phyloP scores from a whole-genome alignment of 768 basidiomycete species.

The Coprinellus micaceus region DNA sequence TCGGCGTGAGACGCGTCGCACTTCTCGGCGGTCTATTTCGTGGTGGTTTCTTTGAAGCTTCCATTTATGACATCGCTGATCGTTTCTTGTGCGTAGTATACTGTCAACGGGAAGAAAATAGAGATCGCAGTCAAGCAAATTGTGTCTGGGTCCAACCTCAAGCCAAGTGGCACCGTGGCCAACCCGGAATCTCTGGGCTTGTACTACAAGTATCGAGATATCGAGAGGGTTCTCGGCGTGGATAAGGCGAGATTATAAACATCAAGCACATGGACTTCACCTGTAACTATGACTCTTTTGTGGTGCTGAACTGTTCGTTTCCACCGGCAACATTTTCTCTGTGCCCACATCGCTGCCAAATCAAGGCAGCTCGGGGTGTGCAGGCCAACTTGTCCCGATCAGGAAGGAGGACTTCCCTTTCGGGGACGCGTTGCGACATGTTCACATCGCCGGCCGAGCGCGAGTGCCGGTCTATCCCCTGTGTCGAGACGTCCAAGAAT shows the following conservation, averaged over 20 bases:
- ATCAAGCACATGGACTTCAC: too few relatives aligned
- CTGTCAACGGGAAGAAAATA: slow-evolving; percentile 74
- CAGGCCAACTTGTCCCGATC: not conserved
- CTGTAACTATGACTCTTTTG: too few relatives aligned
- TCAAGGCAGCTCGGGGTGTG: too few relatives aligned
- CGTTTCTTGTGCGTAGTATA: slow-evolving; percentile 44
- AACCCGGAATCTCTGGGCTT: slow-evolving; percentile 64
- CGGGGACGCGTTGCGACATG: not conserved
- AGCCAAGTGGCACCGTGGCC: slow-evolving; percentile 72
- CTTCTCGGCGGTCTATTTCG: not conserved
- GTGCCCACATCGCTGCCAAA: too few relatives aligned
- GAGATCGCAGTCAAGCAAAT: slow-evolving; percentile 80
- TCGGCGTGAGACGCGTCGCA: not conserved
- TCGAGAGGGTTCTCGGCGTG: slow-evolving; percentile 30
- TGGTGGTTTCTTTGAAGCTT: not conserved
- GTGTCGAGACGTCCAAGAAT: too few relatives aligned
- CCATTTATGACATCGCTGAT: not conserved
- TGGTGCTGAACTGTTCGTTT: too few relatives aligned
- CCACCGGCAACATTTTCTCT: too few relatives aligned
- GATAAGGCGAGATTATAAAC: slow-evolving; percentile 15
- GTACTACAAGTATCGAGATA: slow-evolving; percentile 60
- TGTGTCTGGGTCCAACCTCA: slow-evolving; percentile 58
- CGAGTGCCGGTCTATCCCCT: too few relatives aligned
- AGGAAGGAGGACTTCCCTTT: not conserved
- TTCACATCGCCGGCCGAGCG: too few relatives aligned